Conservation (phyloP, 2,329 filamentous ascomycete species). For the Arthrobotrys conoides region DNA sequence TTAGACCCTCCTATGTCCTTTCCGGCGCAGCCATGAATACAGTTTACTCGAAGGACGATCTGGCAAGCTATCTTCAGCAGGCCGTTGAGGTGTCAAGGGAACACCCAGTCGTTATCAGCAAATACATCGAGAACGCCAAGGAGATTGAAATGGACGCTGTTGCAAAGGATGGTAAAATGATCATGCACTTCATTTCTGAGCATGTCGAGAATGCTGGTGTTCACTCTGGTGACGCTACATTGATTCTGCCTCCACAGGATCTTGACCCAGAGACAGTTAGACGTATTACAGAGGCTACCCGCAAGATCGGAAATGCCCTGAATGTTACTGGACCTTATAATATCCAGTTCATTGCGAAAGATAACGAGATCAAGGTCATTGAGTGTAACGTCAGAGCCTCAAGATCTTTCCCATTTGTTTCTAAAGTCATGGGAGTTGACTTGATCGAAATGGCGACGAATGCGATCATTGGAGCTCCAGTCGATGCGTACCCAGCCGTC, state of each 20-base stretch:
- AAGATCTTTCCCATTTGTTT: slow-evolving; percentile 96
- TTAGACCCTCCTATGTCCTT: slow-evolving; percentile 95
- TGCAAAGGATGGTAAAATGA: slow-evolving; percentile 86
- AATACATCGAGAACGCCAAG: slow-evolving; percentile 99
- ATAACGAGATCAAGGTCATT: slow-evolving; percentile 99
- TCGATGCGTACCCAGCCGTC: slow-evolving; percentile 84
- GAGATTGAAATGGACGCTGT: slow-evolving; percentile 99
- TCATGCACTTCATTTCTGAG: slow-evolving; percentile 97
- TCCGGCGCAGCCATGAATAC: slow-evolving; percentile 99
- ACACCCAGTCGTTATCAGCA: slow-evolving; percentile 97
- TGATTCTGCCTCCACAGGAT: slow-evolving; percentile 95
- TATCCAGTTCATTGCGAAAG: slow-evolving; percentile 99
- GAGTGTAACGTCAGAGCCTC: slow-evolving; percentile 98
- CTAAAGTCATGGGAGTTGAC: slow-evolving; percentile 98
- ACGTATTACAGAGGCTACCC: slow-evolving; percentile 92
- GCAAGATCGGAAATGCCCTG: slow-evolving; percentile 92
- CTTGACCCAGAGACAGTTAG: slow-evolving; percentile 88
- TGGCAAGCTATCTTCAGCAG: slow-evolving; percentile 89
- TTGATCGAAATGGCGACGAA: slow-evolving; percentile 99
- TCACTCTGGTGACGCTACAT: slow-evolving; percentile 95
- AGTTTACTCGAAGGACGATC: slow-evolving; percentile 93
- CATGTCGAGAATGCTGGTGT: slow-evolving; percentile 99
- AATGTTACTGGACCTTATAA: slow-evolving; percentile 98
- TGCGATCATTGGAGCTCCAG: slow-evolving; percentile 88
- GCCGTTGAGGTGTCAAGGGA: slow-evolving; percentile 94